phyloP scores from a whole-genome alignment of 352 stramenopile species.

The Pythium oligandrum region DNA sequence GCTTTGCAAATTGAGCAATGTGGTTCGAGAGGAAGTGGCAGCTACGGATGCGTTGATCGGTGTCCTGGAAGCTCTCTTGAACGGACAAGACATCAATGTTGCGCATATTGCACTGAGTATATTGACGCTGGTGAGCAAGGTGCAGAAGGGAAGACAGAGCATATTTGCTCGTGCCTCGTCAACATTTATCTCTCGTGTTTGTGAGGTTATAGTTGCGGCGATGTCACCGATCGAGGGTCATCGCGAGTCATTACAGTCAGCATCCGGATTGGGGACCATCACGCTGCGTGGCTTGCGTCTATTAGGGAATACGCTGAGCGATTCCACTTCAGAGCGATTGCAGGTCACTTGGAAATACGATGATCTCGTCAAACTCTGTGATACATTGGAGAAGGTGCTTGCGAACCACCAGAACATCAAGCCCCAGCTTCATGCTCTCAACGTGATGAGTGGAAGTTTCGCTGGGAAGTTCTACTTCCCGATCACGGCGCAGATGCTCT shows the following conservation, averaged over 20 bases:
- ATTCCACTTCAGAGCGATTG: conserved; percentile 18
- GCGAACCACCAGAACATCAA: conserved; percentile 38
- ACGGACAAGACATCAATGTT: not conserved
- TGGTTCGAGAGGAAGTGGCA: conserved; percentile 24
- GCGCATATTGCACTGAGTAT: conserved; percentile 22
- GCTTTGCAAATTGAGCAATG: conserved; percentile 31
- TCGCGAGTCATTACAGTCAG: no score
- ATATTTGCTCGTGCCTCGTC: conserved; percentile 18
- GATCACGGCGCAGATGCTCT: conserved; percentile 44
- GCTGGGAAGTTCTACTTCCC: conserved; percentile 32
- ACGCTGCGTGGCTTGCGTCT: conserved; percentile 32
- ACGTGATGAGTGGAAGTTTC: conserved; percentile 37
- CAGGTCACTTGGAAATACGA: conserved; percentile 23
- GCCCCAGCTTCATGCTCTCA: conserved; percentile 35
- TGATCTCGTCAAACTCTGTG: conserved; percentile 21
- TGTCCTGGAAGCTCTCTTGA: no score
- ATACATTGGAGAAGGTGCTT: conserved; percentile 25
- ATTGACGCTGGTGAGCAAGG: conserved; percentile 29
- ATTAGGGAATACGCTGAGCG: conserved; percentile 39
- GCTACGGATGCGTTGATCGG: conserved; percentile 1
- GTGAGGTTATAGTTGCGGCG: conserved; percentile 8
- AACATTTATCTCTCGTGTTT: conserved; percentile 19
- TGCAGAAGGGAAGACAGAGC: conserved; percentile 9
- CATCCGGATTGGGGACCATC: no score
- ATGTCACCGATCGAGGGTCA: no score